Evolutionary conservation across 2,329 filamentous ascomycete genomes (phyloP), one percentile per base, ranked within the genome.

Genomic region (Phoma herbarum): DNA sequence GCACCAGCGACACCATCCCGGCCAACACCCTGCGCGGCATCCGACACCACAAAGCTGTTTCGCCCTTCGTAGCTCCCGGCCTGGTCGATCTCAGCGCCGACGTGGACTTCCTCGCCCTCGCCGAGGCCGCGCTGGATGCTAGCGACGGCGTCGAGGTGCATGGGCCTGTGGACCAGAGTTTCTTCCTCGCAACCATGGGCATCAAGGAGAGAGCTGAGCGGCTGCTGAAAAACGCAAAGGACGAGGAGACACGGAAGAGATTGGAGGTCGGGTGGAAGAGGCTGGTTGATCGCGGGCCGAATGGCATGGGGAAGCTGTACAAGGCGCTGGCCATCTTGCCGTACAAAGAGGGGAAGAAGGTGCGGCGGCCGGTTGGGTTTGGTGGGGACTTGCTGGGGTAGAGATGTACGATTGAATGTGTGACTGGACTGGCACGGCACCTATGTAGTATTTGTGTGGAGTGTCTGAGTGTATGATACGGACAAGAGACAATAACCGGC

Each of bases 241-340:
- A 74, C n/a, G 73, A 73, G 12, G 74, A 75, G 51, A 68, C 64
- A 18, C 59, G 60, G 42, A 62, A 57, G 49, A 86, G 87, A 50
- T 82, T 97, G 29, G 87, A 92, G 64, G 85, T 82, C 62, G 89
- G 90, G 0, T 96, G 92, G 86, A 89, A 86, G 79, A 83, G 95
- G 61, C 80, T 99, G 50, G 86, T 97, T n/a, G 93, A 97, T 75
- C 83, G 87, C 41, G 89, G 91, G 0, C 90, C 88, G 1, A 88
- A 86, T 50, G 94, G 93, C 0, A 99, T 99, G 95, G 95, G 95
- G 0, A 93, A 89, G 79, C 81, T 97, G 22, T 99, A 99, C 77
- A 97, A 98, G 80, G 93, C 88, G 23, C 84, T 99, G 84, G 91
- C 93, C 12, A 92, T 99, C 68, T 74, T 98, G 69, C 95, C 95